Evolutionary conservation across 345 rosid genomes (phyloP).

Genomic region (Lepidium africanum): DNA sequence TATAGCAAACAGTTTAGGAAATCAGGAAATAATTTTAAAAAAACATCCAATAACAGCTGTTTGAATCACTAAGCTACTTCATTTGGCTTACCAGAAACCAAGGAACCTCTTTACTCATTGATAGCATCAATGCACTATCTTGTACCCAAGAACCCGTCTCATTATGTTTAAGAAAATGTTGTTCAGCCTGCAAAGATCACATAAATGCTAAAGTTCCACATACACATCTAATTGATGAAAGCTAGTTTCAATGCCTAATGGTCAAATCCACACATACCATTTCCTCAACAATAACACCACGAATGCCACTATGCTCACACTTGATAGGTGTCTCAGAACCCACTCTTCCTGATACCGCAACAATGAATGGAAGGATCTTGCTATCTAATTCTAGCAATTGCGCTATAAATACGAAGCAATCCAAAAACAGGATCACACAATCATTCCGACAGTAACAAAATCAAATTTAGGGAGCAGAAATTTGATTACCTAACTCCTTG

Average conservation of each 20-base stretch:
- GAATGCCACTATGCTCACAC: slow-evolving; percentile 68
- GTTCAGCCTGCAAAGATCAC: slow-evolving; percentile 61
- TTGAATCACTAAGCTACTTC: neutral
- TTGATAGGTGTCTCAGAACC: slow-evolving; percentile 86
- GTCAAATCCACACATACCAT: slow-evolving; percentile 29
- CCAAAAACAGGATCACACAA: neutral
- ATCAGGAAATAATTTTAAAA: neutral
- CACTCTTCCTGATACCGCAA: slow-evolving; percentile 81
- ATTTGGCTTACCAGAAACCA: slow-evolving; percentile 63
- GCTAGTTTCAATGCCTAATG: neutral
- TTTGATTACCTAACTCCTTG: slow-evolving; percentile 62
- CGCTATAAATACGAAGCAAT: slow-evolving; percentile 39
- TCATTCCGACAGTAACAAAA: neutral
- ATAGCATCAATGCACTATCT: slow-evolving; percentile 86
- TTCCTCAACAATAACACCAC: slow-evolving; percentile 94
- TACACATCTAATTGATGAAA: neutral
- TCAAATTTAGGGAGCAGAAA: neutral
- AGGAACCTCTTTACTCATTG: slow-evolving; percentile 96
- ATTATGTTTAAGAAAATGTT: slow-evolving; percentile 85
- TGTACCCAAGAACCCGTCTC: slow-evolving; percentile 99
- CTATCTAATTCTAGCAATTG: slow-evolving; percentile 69
- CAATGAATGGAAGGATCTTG: slow-evolving; percentile 71
- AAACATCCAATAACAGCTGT: slow-evolving; percentile 2
- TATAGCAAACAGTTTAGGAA: neutral
- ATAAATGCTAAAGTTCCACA: neutral